Evolutionary conservation across 2,329 filamentous ascomycete species (phyloP).

Genomic region (Didymella keratinophila): DNA sequence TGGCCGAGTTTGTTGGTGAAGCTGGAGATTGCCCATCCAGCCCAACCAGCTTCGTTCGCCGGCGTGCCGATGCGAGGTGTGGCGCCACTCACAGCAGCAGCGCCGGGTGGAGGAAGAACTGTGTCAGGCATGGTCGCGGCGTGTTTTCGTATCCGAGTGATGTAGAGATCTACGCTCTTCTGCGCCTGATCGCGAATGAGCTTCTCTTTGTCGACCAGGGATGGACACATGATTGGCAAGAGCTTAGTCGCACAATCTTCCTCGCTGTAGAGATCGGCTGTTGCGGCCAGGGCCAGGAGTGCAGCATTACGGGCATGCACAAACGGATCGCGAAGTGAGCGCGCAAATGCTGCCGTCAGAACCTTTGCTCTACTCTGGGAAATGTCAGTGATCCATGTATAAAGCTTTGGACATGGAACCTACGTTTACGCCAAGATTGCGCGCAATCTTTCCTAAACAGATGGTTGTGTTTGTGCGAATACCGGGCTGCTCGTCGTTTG

Average conservation of each 20-base stretch:
- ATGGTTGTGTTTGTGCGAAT: conserved; percentile 99
- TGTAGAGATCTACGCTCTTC: conserved; percentile 86
- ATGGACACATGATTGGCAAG: conserved; percentile 82
- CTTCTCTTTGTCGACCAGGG: conserved; percentile 94
- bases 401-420: conserved; percentile 15
- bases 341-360: conserved; percentile 87
- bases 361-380: conserved; percentile 81
- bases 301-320: conserved; percentile 92
- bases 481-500: conserved; percentile 96
- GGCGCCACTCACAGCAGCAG: conserved; percentile 55
- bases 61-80: conserved; percentile 82
- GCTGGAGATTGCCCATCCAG: conserved; percentile 97
- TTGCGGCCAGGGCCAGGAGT: conserved; percentile 84
- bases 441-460: conserved; percentile 94
- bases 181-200: conserved; percentile 88
- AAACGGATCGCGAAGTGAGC: conserved; percentile 91
- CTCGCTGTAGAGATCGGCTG: conserved; percentile 83
- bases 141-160: conserved; percentile 82
- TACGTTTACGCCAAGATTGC: conserved; percentile 75
- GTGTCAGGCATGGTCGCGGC: conserved; percentile 81
- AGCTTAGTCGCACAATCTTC: conserved; percentile 88
- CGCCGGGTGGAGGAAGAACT: conserved; percentile 69
- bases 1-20: conserved; percentile 93
- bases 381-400: conserved; percentile 18
- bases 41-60: conserved; percentile 76